phyloP scores from a whole-genome alignment of 257 asterid genomes.

The Hygrophila difformis region DNA sequence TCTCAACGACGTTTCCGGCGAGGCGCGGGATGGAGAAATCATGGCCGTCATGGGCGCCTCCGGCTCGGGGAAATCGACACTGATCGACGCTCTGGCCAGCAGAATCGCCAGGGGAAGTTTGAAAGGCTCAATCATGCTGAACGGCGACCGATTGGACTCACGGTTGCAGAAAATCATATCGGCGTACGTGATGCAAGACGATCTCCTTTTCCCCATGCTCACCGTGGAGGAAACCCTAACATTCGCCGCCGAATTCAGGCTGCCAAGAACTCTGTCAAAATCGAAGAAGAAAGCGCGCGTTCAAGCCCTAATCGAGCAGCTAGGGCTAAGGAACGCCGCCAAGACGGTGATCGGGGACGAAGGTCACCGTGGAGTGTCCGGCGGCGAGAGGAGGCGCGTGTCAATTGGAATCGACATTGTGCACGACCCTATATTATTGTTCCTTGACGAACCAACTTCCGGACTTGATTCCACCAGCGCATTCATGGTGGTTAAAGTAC shows the following conservation, averaged over 20 bases:
- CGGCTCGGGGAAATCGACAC: too few relatives aligned
- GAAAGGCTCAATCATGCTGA: constrained; percentile 42
- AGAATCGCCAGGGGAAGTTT: constrained; percentile 49
- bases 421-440: constrained; percentile 66
- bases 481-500: constrained; percentile 60
- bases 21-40: constrained; percentile 65
- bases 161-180: constrained; percentile 70
- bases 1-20: constrained; percentile 51
- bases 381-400: constrained; percentile 67
- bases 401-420: constrained; percentile 79
- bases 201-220: too few relatives aligned
- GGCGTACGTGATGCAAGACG: constrained; percentile 58
- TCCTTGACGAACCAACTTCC: constrained; percentile 79
- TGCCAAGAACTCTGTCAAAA: constrained; percentile 35
- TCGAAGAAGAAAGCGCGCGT: constrained; percentile 35
- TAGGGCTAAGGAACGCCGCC: constrained; percentile 32
- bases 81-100: constrained; percentile 55
- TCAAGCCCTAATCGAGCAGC: constrained; percentile 34
- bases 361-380: constrained; percentile 62
- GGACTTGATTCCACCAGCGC: constrained; percentile 86
- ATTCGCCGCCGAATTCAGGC: constrained; percentile 67
- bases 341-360: constrained; percentile 42
- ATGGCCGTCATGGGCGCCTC: too few relatives aligned
- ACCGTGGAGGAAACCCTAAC: too few relatives aligned
- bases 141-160: constrained; percentile 52